Evolutionary conservation across 306 rosid genomes (phyloP), one percentile per base, ranked within the genome.

Genomic region (Pterocarpus macrocarpus): DNA sequence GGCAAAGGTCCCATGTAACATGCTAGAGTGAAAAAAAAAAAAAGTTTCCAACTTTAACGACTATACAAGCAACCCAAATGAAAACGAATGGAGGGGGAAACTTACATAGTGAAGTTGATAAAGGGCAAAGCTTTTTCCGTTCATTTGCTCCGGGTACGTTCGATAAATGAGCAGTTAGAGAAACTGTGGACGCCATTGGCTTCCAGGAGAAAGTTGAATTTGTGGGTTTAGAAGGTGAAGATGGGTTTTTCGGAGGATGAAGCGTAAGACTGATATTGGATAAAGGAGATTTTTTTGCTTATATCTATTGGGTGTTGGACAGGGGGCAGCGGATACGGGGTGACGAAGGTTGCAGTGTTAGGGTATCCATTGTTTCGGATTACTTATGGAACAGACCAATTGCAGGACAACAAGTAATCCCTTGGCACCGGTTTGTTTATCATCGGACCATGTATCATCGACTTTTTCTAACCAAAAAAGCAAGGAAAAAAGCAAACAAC

Each of bases 111-210:
- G 90, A 77, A 57, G 76, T 13, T 35, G 92, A 81, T 22, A 71
- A 79, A 71, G 89, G 71, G 75, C 49, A 16, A 33, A 70, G 75
- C 36, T 66, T 88, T 77, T 69, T 85, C 80, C 84, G 55, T 52
- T 80, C 93, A 69, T 77, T 81, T 49, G 75, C 52, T 47, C 89
- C 91, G 38, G 65, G 85, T 6, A 76, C 70, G 70, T 81, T 86
- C 5, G 87, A 79, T 28, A 87, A 16, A 43, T 90, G 92, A 82
- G 86, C 86, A 9, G 88, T 78, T 13, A 87, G 35, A 72, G 95
- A 81, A 65, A 86, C 62, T 35, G 91, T 88, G 78, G 91, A 87
- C 62, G 90, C 91, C 97, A 90, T 90, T 66, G 89, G 76, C 64
- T 58, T 55, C 36, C 75, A 45, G 32, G 36, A 44, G 64, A 15